Evolutionary conservation across 257 asterid genomes (phyloP).

Genomic region (Jacaranda mimosifolia): DNA sequence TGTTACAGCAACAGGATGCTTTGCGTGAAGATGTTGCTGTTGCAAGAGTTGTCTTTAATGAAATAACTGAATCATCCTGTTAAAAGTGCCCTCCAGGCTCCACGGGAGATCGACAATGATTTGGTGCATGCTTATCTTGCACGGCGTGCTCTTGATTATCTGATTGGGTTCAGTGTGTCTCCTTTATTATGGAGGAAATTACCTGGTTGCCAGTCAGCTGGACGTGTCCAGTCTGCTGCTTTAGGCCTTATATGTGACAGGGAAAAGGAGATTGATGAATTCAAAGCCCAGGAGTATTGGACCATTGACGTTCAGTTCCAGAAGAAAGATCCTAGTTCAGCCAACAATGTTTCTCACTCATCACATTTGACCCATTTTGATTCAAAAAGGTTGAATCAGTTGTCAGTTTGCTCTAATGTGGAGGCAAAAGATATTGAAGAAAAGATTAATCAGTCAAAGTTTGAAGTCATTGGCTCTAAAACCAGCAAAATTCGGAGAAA

Average conservation of each 20-base stretch:
- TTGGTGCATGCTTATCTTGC: conserved; percentile 97
- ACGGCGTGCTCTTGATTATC: conserved; percentile 92
- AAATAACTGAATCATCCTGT: conserved; percentile 92
- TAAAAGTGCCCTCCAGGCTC: conserved; percentile 84
- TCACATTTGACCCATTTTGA: conserved; percentile 70
- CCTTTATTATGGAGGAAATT: conserved; percentile 94
- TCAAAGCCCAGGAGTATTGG: conserved; percentile 89
- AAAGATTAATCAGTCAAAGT: conserved; percentile 58
- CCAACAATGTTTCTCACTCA: conserved; percentile 43
- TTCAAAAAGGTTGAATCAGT: conserved; percentile 60
- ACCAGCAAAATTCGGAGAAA: conserved; percentile 64
- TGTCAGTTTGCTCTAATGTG: conserved; percentile 61
- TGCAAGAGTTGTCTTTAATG: conserved; percentile 87
- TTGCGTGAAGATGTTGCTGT: conserved; percentile 70
- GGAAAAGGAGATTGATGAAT: conserved; percentile 83
- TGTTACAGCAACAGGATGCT: conserved; percentile 93
- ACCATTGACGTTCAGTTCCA: conserved; percentile 64
- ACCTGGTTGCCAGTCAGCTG: conserved; percentile 98
- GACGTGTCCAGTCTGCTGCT: conserved; percentile 97
- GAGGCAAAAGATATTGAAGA: conserved; percentile 71
- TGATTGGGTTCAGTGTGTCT: conserved; percentile 94
- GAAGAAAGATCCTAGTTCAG: conserved; percentile 42
- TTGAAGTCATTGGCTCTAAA: conserved; percentile 64
- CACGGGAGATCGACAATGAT: conserved; percentile 76
- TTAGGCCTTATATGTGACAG: conserved; percentile 87